Evolutionary conservation across 164 flowering plant genomes (phyloP).

Genomic region (Malania oleifera): DNA sequence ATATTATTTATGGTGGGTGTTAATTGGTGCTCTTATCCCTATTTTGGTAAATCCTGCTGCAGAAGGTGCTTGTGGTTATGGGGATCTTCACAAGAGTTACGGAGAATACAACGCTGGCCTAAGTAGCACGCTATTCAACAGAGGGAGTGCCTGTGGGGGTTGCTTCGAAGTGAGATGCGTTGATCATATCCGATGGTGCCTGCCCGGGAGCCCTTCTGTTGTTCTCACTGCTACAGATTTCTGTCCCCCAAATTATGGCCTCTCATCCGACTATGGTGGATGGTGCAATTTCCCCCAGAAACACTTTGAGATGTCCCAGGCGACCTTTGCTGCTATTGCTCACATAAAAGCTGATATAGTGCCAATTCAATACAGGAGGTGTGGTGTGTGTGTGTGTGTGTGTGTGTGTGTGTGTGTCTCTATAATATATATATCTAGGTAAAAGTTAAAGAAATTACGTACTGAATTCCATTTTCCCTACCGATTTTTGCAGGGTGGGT

Average conservation of each 20-base stretch:
- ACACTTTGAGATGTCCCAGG: slow-evolving; percentile 74
- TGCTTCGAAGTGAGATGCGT: slow-evolving; percentile 74
- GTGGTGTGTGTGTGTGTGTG: too few species aligned
- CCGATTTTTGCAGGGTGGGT: slow-evolving; percentile 46
- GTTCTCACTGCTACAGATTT: slow-evolving; percentile 68
- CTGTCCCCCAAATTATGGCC: slow-evolving; percentile 78
- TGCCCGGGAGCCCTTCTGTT: slow-evolving; percentile 64
- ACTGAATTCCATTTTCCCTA: not conserved
- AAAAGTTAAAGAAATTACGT: too few species aligned
- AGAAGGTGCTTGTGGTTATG: slow-evolving; percentile 86
- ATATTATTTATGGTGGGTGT: too few species aligned
- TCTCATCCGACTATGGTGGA: slow-evolving; percentile 70
- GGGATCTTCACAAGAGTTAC: slow-evolving; percentile 55
- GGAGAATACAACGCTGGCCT: slow-evolving; percentile 60
- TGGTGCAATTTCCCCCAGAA: slow-evolving; percentile 77
- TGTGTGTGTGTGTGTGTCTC: too few species aligned
- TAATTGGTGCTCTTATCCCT: too few species aligned
- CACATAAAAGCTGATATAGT: slow-evolving; percentile 54
- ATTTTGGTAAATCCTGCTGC: too few species aligned
- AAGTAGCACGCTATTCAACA: slow-evolving; percentile 57
- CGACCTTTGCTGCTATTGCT: slow-evolving; percentile 61
- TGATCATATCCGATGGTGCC: slow-evolving; percentile 66
- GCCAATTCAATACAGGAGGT: slow-evolving; percentile 72
- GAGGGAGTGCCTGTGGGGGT: slow-evolving; percentile 68
- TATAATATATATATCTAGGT: too few species aligned